Evolutionary conservation across 1,139 yeast genomes (phyloP), one percentile per base, ranked within the genome.

Genomic region (Starmera stellimalicola): DNA sequence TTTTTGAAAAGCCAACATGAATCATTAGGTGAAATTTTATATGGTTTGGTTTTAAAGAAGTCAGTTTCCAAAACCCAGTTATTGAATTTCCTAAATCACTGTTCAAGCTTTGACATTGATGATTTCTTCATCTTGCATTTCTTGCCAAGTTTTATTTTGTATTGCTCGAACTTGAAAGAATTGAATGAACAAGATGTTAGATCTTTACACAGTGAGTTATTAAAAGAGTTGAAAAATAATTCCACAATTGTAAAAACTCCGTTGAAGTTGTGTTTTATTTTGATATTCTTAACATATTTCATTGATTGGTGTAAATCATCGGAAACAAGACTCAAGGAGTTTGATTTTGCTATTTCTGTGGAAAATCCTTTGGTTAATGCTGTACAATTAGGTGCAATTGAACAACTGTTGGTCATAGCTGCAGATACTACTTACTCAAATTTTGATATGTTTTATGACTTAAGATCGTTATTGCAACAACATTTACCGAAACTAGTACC

Each of bases 361-460:
- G 68, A 70, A 36, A 56, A 57, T 40, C 79, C 72, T 36, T 70
- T 68, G 70, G 64, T 55, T 46, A 56, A 49, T 50, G 70, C 63
- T 47, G 77, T 65, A 38, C 79, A 68, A 46, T 58, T 56, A 47
- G 96, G 96, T 19, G 94, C 87, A 1, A 60, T 88, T 44, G 98
- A 91, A 53, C 77, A 79, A 48, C 57, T 88, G 26, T 62, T 88
- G 54, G 70, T 82, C 15, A 58, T 77, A 27, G 65, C 88, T 2
- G 79, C 93, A 1, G 94, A 83, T 43, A 70, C 82, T 1, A 60
- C 81, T 0, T 48, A 64, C 57, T 39, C 51, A 38, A 42, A 60
- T 45, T 49, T 64, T 48, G 63, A 65, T 44, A 53, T 71, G 47
- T 61, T 66, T 55, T 80, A 79, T 50, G 87, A 82, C 46, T 71